phyloP scores from a whole-genome alignment of 208 protist genomes.

The Herpetomonas tarakana region DNA sequence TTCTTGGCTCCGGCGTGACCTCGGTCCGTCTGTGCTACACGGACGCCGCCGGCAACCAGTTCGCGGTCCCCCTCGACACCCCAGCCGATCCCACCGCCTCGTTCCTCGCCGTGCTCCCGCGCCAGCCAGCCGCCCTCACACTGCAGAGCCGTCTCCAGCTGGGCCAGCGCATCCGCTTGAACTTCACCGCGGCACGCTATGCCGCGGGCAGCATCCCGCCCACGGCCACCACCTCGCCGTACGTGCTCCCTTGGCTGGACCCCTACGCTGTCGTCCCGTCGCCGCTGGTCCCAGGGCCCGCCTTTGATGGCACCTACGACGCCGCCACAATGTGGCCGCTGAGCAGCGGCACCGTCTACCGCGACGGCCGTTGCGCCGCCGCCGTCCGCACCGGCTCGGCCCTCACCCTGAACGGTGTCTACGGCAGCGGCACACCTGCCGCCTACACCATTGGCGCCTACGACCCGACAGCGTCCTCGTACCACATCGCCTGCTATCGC shows the following conservation, averaged over 20 bases:
- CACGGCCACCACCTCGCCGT: constrained; percentile 12
- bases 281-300: constrained; percentile 47
- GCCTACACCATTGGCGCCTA: constrained; percentile 61
- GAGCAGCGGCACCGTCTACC: constrained; percentile 31
- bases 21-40: constrained; percentile 77
- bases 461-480: constrained; percentile 39
- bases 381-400: constrained; percentile 20
- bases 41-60: constrained; percentile 74
- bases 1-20: constrained; percentile 54
- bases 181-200: constrained; percentile 35
- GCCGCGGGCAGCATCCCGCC: constrained; percentile 18
- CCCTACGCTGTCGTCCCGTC: constrained; percentile 43
- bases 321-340: constrained; percentile 37
- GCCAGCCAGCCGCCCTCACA: constrained; percentile 31
- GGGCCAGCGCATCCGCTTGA: constrained; percentile 67
- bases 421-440: constrained; percentile 14
- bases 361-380: constrained; percentile 60
- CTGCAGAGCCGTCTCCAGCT: constrained; percentile 30
- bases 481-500: constrained; percentile 72
- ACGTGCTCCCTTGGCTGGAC: constrained; percentile 10
- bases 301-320: constrained; percentile 72
- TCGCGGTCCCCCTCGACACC: constrained; percentile 63
- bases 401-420: constrained; percentile 32
- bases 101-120: constrained; percentile 30
- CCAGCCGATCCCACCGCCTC: constrained; percentile 20